These are phyloP conservation scores for Linderina pennispora DNA, from an alignment of 192 early-diverging fungal species.

Conservation along the genomic window DNA sequence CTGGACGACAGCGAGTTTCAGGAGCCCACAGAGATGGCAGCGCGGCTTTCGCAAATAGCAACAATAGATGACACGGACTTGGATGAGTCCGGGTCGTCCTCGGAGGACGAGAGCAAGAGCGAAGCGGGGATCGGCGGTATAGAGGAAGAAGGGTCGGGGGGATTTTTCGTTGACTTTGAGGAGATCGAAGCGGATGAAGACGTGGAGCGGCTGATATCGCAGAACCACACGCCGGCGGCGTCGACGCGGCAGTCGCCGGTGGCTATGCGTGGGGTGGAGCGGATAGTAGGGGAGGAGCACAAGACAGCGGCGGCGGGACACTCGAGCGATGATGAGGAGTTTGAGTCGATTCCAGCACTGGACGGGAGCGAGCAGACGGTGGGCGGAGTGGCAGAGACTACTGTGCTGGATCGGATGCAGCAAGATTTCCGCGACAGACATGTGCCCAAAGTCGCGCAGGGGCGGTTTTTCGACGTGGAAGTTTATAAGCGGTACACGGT, in stretches of 20 bases:
- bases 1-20: no score
- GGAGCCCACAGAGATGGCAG: no score
- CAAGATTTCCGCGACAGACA: slow-evolving; percentile 11
- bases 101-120: no score
- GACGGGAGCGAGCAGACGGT: no score
- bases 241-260: slow-evolving; percentile 29
- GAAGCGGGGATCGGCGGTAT: slow-evolving; percentile 5
- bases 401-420: slow-evolving; percentile 8
- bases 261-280: not conserved
- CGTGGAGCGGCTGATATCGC: slow-evolving; percentile 38
- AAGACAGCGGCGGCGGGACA: no score
- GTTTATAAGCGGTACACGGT: slow-evolving; percentile 32
- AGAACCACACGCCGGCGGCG: slow-evolving; percentile 24
- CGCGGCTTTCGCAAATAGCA: no score
- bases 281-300: no score
- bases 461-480: slow-evolving; percentile 20
- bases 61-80: no score
- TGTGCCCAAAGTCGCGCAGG: slow-evolving; percentile 8
- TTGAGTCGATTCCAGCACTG: slow-evolving; percentile 28
- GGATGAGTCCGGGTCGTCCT: no score
- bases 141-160: slow-evolving; percentile 10
- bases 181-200: slow-evolving; percentile 44
- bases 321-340: slow-evolving; percentile 29
- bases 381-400: no score
- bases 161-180: slow-evolving; percentile 35